Base-by-base conservation (phyloP, 2,329 filamentous ascomycete species). In the Zelopaecilomyces penicillatus region DNA sequence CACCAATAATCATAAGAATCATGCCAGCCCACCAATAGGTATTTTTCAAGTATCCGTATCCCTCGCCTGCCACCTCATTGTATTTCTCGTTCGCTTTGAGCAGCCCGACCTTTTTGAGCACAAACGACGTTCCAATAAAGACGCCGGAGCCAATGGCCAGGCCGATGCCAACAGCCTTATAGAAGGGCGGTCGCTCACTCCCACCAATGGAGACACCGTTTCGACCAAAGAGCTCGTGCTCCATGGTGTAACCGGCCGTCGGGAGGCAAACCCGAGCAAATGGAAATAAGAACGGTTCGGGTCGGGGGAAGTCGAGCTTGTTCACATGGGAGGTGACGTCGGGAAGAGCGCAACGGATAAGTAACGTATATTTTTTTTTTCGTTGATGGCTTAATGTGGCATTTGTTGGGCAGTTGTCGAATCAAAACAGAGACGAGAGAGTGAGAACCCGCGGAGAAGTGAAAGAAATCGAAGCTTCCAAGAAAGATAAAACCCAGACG, bases 21-120 rank as follows among this genome's bases (percentile, higher is more conserved):
- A 98, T 97, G 55, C 93, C 93, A 2, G 71, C 65, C 93, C 93
- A 98, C 93, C 93, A 98, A 71, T 78, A 95, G 19, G 73, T 73
- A 59, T 97, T 97, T 70, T 95, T 95, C 56, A 98, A 79, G 63
- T 97, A 98, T 50, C 91, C 90, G 64, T 97, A 97, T 45, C 93
- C 93, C 65, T 97, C 91, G 48, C 93, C 93, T 1, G 93, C 90
- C 53, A 87, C 87, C 67, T 97, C 89, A 50, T 95, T 85, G 71
- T 97, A 97, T 65, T 97, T 97, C 56, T 87, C 82, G 65, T 97
- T 98, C 41, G 93, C 91, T 63, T 82, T 89, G 50, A 98, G 74
- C 54, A 98, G 68, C 4, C 93, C 93, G 48, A 87, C 75, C 69
- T 98, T 98, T 68, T 97, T 97, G 59, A 98, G 69, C 29, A 97